Conservation (phyloP, 306 rosid species). For the Pueraria montana region DNA sequence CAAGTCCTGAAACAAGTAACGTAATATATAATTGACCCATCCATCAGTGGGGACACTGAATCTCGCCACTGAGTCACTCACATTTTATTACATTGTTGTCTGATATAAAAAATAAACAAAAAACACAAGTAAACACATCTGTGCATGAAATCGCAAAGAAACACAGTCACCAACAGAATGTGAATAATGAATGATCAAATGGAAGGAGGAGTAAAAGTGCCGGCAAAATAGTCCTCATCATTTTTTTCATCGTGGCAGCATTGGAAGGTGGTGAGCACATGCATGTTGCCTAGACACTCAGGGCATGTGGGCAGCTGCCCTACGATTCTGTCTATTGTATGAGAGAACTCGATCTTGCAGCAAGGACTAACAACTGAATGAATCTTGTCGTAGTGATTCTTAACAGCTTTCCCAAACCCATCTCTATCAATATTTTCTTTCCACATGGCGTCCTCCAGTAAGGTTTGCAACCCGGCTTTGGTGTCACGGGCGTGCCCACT, state of each 20-base stretch:
- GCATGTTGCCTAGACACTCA: slow-evolving; percentile 59
- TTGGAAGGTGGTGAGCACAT: too few species aligned
- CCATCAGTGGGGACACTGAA: too few species aligned
- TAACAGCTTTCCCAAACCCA: slow-evolving; percentile 57
- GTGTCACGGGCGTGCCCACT: background rate
- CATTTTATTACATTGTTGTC: too few species aligned
- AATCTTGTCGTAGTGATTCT: slow-evolving; percentile 46
- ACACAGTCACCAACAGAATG: background rate
- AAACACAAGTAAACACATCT: slow-evolving; percentile 5
- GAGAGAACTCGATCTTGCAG: too few species aligned
- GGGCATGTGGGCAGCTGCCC: slow-evolving; percentile 57
- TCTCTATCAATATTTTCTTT: slow-evolving; percentile 41
- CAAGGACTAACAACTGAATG: too few species aligned
- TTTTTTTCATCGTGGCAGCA: slow-evolving; percentile 61
- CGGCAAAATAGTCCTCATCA: slow-evolving; percentile 41
- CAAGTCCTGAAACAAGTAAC: too few species aligned
- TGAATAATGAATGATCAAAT: background rate
- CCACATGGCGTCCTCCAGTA: slow-evolving; percentile 57
- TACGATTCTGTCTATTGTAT: slow-evolving; percentile 49
- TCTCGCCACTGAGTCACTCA: too few species aligned
- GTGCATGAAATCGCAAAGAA: too few species aligned
- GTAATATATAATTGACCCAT: too few species aligned
- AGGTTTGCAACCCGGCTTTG: slow-evolving; percentile 42
- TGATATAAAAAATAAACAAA: too few species aligned
- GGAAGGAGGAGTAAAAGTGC: slow-evolving; percentile 31